Evolutionary conservation across 257 asterid species (phyloP), one percentile per base, ranked within the genome.

Genomic region (Henckelia pumila): DNA sequence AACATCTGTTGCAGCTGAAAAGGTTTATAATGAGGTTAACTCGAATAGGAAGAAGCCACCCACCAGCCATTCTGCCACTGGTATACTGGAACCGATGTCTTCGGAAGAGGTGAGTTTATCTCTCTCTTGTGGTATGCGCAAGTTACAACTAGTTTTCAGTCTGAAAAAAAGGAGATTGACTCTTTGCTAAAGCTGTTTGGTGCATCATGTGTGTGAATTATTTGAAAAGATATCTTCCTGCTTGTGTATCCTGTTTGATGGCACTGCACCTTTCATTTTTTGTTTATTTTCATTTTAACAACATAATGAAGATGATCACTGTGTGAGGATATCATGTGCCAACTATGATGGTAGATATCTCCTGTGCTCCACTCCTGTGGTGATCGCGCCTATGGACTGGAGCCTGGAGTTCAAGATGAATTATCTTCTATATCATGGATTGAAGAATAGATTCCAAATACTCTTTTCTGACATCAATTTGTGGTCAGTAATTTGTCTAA

Each of bases 1-100:
- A 58, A 78, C 74, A 61, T 76, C 84, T 69, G 71, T 53, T 66
- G 16, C 71, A 59, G 78, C 74, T 61, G 82, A 72, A 56, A 70
- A 67, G 66, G 67, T 87, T 67, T 40, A 56, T 63, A 58, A 35
- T 47, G 69, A 78, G 73, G 52, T 73, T 56, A 86, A 85, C 81
- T 80, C 88, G 64, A 68, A 53, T 68, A 69, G 78, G 65, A 82
- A 80, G 74, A 96, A 93, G 73, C 91, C 95, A 58, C 95, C 95
- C 50, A 75, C 85, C 47, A 93, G 95, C 82, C 95, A 90, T 75
- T 76, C 95, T 59, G 87, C 86, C 77, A 81, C 88, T 20, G 99
- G 99, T 64, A 68, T 71, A 72, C 74, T 88, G 65, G 74, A 83
- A 75, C 97, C 97, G 61, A 69, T 80, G 56, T 90, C 97, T 56